Base-by-base conservation (phyloP, 495 filamentous ascomycete genomes). In the Aspergillus biplanus region DNA sequence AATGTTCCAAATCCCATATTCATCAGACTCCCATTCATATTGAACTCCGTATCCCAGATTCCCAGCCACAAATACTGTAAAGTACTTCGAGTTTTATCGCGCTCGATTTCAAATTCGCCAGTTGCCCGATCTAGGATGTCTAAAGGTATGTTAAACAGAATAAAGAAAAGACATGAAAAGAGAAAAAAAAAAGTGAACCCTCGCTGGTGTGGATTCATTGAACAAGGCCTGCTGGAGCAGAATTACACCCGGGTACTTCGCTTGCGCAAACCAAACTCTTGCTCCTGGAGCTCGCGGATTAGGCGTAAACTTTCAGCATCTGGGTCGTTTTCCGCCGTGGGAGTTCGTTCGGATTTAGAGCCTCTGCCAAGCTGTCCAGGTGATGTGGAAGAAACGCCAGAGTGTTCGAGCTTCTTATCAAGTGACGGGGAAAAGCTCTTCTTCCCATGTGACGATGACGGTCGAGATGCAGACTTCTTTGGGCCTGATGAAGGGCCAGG, bases 221-320 rank as follows among this genome's bases (percentile, higher is more conserved):
- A 50, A 18, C 15, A 18, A 42, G 39, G 21, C 1, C 39, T n/a
- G n/a, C 12, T 6, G 27, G 16, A 12, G 5, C 12, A 7, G 31
- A 1, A 56, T 68, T 56, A 66, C 57, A 71, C 66, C 62, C 77
- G 58, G 58, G 74, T 63, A 3, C 67, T 68, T 58, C 83, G 77
- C 67, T 82, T 79, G 58, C 86, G 75, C 61, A 89, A 71, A 8
- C 86, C 83, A 63, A 83, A 83, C 52, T 87, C 86, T 61, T 85
- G 78, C 65, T 84, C 83, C 68, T 85, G 83, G 49, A 89, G 64
- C 71, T 84, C 78, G 62, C 81, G 79, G 59, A 86, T 87, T 31
- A 88, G 64, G 46, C 77, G 81, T 60, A 86, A 59, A 65, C 83
- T 86, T 66, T 82, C 80, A 27, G 79, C 76, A 68, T 86, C 83